phyloP scores from a whole-genome alignment of 306 rosid species.

The Malus domestica region ASM211411v1 NC_041798.1:16386501-16387000 shows the following conservation, averaged over 20 bases:
- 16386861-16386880: too few species aligned
- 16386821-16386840: accelerated
- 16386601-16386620: neutral
- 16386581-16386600: neutral
- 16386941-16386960: too few species aligned
- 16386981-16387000: too few species aligned
- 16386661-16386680: conserved; percentile 33
- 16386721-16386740: neutral
- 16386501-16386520: neutral
- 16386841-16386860: too few species aligned
- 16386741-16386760: neutral
- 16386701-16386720: conserved; percentile 2
- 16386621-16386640: conserved; percentile 3
- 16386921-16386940: too few species aligned
- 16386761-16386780: neutral
- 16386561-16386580: conserved; percentile 17
- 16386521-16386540: conserved; percentile 17
- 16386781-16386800: neutral
- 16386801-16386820: accelerated
- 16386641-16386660: conserved; percentile 9
- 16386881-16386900: too few species aligned
- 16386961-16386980: too few species aligned
- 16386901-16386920: too few species aligned
- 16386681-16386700: neutral
- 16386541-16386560: neutral